Evolutionary conservation across 148 eudicot genomes (phyloP).

Genomic region (Vaccinium myrtillus): DNA sequence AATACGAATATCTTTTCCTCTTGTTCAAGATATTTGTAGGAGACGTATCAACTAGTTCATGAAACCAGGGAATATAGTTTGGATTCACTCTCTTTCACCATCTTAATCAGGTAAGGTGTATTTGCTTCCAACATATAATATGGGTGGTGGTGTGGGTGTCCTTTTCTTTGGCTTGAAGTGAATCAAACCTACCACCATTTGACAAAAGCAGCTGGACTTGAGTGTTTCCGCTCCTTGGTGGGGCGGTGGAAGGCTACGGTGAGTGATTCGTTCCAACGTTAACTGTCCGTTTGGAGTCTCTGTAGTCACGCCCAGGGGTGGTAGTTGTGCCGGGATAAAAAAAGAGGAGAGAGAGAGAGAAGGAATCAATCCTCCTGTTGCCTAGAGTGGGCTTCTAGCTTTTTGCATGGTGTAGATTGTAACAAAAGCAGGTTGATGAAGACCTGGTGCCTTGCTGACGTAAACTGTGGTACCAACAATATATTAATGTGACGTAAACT

Average conservation of each 20-base stretch:
- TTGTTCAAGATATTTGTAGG: not conserved
- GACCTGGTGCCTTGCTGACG: constrained; percentile 16
- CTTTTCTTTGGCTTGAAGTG: constrained; percentile 14
- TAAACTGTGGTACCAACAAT: not conserved
- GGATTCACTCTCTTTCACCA: not conserved
- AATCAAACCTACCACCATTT: not conserved
- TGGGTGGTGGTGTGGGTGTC: not conserved
- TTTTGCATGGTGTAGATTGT: not conserved
- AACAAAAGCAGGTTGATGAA: constrained; percentile 1
- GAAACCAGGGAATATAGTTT: constrained; percentile 10
- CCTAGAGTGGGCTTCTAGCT: constrained; percentile 12
- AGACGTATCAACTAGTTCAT: not conserved
- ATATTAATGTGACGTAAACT: not conserved
- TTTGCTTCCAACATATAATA: not conserved
- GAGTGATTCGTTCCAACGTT: not conserved
- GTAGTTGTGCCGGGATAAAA: not conserved
- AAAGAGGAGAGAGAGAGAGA: not conserved
- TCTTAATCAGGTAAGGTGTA: constrained; percentile 9
- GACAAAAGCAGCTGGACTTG: not conserved
- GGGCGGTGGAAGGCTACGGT: not conserved
- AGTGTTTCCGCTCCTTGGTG: not conserved
- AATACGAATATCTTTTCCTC: not conserved
- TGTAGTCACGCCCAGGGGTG: not conserved
- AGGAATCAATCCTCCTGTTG: constrained; percentile 7
- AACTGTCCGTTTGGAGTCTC: not conserved